Conservation (phyloP, 108 stramenopile genomes). For the Aurantiochytrium sp. region DNA sequence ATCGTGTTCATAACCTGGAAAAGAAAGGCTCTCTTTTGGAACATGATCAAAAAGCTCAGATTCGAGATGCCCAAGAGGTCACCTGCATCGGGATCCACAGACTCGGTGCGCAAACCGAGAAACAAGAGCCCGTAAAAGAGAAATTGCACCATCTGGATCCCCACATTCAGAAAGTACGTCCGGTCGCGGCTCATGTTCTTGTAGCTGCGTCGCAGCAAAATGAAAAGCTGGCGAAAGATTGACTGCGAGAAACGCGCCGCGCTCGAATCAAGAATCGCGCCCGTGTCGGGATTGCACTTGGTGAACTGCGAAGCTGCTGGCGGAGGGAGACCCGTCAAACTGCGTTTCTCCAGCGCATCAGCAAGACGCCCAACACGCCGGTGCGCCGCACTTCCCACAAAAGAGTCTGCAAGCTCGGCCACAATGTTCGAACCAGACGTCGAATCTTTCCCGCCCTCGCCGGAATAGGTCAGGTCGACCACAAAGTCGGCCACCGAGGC, state of each 20-base stretch:
- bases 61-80: background rate
- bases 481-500: background rate
- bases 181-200: slow-evolving; percentile 8
- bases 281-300: background rate
- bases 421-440: background rate
- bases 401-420: background rate
- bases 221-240: background rate
- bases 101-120: background rate
- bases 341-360: background rate
- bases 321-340: background rate
- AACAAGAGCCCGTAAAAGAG: background rate
- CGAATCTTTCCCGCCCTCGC: background rate
- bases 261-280: background rate
- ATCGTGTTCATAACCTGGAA: slow-evolving; percentile 17
- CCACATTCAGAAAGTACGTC: slow-evolving; percentile 1
- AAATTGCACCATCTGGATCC: background rate
- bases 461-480: background rate
- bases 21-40: background rate
- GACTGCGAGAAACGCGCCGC: background rate
- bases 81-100: background rate
- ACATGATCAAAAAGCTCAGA: background rate
- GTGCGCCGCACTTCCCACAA: background rate
- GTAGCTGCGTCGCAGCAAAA: background rate
- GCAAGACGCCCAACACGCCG: background rate
- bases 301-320: background rate